These are phyloP conservation scores for Pinus taeda DNA, from an alignment of 75 land plant genomes.

Conservation along the genomic window DNA sequence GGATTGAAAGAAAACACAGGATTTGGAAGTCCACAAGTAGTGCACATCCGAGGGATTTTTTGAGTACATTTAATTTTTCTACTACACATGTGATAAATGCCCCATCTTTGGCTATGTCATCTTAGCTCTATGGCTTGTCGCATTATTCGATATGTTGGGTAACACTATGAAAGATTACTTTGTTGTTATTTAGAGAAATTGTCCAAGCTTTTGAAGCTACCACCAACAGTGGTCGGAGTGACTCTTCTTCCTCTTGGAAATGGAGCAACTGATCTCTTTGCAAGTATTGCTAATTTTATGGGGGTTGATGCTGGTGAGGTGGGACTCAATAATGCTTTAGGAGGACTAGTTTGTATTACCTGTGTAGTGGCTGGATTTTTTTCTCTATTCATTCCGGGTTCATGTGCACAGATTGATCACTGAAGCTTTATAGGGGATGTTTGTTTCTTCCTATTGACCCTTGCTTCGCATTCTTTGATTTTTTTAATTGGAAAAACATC, in stretches of 20 bases:
- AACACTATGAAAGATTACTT: slow-evolving; percentile 88
- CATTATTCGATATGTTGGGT: slow-evolving; percentile 79
- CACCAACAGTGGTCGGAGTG: no score
- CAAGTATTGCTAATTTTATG: slow-evolving; percentile 85
- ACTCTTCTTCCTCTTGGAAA: slow-evolving; percentile 85
- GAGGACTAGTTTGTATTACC: no score
- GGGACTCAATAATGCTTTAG: no score
- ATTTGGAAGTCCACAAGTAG: slow-evolving; percentile 22
- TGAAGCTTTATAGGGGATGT: no score
- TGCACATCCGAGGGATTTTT: slow-evolving; percentile 66
- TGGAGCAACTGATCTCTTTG: slow-evolving; percentile 94
- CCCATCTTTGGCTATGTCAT: no score
- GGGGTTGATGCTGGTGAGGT: slow-evolving; percentile 74
- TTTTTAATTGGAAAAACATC: no score
- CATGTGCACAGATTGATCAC: slow-evolving; percentile 51
- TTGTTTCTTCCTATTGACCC: no score
- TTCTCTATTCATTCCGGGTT: slow-evolving; percentile 46
- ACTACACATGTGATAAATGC: no score
- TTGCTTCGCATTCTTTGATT: no score
- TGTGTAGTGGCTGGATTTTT: no score
- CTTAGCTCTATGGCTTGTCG: slow-evolving; percentile 78
- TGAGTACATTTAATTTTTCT: slow-evolving; percentile 69
- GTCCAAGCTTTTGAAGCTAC: no score
- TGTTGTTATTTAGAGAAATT: no score
- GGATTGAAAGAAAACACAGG: slow-evolving; percentile 47